Evolutionary conservation across 768 basidiomycete genomes (phyloP), one percentile per base, ranked within the genome.

Genomic region (Rhizopogon rudus): DNA sequence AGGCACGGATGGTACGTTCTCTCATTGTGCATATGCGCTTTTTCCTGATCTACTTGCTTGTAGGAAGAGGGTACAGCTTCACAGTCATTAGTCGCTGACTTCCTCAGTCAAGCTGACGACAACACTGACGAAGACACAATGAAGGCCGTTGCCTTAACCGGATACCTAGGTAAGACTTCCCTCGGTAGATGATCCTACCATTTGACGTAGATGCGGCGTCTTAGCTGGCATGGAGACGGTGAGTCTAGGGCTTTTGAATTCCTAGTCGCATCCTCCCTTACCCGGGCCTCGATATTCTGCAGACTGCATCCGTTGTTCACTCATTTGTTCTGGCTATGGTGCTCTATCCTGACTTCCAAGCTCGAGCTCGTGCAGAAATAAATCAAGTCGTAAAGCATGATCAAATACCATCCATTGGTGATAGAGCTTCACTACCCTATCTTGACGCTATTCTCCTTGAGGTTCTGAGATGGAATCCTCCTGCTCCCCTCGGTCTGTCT

Each of bases 311-410:
- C 1, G 58, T 58, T 6, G 51, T 63, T 1, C 63, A 61, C 7
- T 52, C 57, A 1, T 72, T 71, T 17, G 43, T 67, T 50, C 51
- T 71, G 63, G 62, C 64, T 13, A 68, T 66, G 64, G 12, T 66
- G 20, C 56, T 62, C 57, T 62, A 66, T 50, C 71, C 69, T 16
- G 61, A 69, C 5, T 54, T 61, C 5, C 63, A 63, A 33, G 45
- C 57, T 37, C 67, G 61, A 28, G 69, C 67, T 0, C 70, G 69
- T 37, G 62, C 57, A 3, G 72, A 72, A 35, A 61, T 73, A 7
- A 66, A 72, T 40, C 39, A 40, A 1, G 43, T 63, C 1, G 64
- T 57, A 3, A 45, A 59, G 0, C 56, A 60, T 12, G 51, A 3
- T 37, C 40, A 57, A 20, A 54, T 69, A 48, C 64, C 44, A 3